phyloP scores from a whole-genome alignment of 2,329 filamentous ascomycete genomes.

The Lojkania enalia region DNA sequence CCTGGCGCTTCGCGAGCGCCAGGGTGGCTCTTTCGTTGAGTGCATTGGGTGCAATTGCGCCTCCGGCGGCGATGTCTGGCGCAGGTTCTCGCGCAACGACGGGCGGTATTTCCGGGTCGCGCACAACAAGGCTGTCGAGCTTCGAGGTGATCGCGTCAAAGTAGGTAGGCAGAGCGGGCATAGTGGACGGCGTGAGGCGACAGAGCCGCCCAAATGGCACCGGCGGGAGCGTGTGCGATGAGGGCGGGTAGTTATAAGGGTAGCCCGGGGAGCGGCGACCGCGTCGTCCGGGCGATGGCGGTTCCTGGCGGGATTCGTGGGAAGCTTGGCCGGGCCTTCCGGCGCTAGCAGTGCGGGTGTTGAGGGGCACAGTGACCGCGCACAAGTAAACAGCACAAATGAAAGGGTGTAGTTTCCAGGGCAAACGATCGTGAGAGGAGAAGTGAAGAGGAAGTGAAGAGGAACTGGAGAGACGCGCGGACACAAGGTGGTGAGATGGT shows the following conservation, averaged over 20 bases:
- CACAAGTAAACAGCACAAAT: not conserved
- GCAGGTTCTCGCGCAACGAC: slow-evolving; percentile 24
- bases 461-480: slow-evolving; percentile 16
- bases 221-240: slow-evolving; percentile 10
- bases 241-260: not conserved
- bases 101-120: slow-evolving; percentile 17
- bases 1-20: slow-evolving; percentile 25
- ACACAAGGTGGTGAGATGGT: slow-evolving; percentile 5
- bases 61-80: slow-evolving; percentile 13
- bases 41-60: slow-evolving; percentile 16
- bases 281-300: not conserved
- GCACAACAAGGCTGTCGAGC: slow-evolving; percentile 27
- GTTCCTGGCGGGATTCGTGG: not conserved
- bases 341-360: not conserved
- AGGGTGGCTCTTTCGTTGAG: slow-evolving; percentile 13
- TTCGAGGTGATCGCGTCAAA: slow-evolving; percentile 24
- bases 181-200: slow-evolving; percentile 19
- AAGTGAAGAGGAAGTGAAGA: slow-evolving; percentile 10
- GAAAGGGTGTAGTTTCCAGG: not conserved
- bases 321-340: slow-evolving; percentile 1
- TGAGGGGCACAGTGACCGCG: not conserved
- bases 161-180: slow-evolving; percentile 32
- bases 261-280: not conserved
- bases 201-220: slow-evolving; percentile 12
- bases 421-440: not conserved